Evolutionary conservation across 768 basidiomycete species (phyloP), one percentile per base, ranked within the genome.

Genomic region (Boletellus emodensis): DNA sequence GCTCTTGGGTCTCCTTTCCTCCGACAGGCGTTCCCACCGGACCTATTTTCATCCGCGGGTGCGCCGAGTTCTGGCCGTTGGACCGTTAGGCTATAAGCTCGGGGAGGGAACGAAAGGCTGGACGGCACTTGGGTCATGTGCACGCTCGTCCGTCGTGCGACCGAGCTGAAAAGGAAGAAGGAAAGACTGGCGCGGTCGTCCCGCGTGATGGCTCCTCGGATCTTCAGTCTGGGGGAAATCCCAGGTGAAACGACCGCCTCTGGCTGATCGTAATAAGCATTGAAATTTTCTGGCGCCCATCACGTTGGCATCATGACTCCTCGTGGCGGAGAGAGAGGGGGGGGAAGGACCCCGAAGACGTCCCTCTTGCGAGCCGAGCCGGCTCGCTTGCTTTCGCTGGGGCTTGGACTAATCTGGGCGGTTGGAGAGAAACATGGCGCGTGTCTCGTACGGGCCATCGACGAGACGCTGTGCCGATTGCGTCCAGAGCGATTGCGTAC

Each of bases 291-390:
- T 42, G 51, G 53, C 54, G 56, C 51, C 36, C 60, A 56, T 61
- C 53, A 56, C 49, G 53, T 42, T 44, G 56, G 56, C 43, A 54
- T 52, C 49, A 42, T 43, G 49, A 46, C 44, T 22, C 53, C 44
- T 22, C 53, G 57, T 49, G 32, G 60, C 49, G 48, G 44, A 47
- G 49, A 44, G 46, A 51, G 56, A 26, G 37, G 43, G 17, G 17
- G 35, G 33, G 4, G 22, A 37, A 45, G 56, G 67, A 69, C 65
- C 65, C 65, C 67, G 50, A 53, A 40, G 30, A 57, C 56, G 4
- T 44, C 6, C 8, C 46, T 45, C 30, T 52, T 26, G 17, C 4
- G 36, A 50, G 14, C 24, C 39, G 67, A 69, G 55, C 65, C 37
- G 28, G 65, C 49, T 67, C 50, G n/a, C 47, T 45, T 55, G 11